Percentiles rank a stretch among this genome's conserved stretches.
Conservation (phyloP, 2,329 filamentous ascomycete species). For the Cryphonectria parasitica region DNA sequence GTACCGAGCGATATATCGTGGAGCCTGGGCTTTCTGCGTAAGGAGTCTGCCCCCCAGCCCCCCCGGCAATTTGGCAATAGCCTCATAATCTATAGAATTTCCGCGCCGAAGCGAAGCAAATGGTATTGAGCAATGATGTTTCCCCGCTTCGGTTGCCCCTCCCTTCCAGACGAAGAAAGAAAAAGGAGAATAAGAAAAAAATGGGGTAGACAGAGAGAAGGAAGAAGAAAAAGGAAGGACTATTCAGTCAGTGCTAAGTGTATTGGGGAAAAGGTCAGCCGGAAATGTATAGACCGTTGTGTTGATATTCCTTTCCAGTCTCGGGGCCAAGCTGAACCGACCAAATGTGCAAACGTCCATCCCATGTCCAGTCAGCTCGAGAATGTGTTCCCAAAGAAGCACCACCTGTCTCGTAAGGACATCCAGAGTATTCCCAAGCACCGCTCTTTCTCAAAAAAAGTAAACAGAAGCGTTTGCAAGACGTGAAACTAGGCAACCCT, state of each 20-base stretch:
- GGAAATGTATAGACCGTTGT: not conserved
- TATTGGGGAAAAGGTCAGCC: not conserved
- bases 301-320: not conserved
- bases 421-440: constrained; percentile 2
- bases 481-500: not conserved
- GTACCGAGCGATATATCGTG: constrained; percentile 4
- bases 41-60: not conserved
- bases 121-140: not conserved
- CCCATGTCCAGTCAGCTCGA: constrained; percentile 3
- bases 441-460: not conserved
- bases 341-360: not conserved
- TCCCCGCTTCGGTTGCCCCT: not conserved
- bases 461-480: not conserved
- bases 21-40: not conserved
- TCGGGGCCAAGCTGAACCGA: not conserved
- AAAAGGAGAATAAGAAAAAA: not conserved
- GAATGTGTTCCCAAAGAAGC: not conserved
- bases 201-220: no score
- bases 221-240: not conserved
- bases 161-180: not conserved
- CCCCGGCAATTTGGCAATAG: not conserved
- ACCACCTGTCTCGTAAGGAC: not conserved
- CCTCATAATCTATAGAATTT: not conserved
- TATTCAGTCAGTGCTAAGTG: not conserved
- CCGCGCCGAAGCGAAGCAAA: not conserved